Conservation (phyloP, 768 basidiomycete genomes). For the Leccinum longicurvipes region DNA sequence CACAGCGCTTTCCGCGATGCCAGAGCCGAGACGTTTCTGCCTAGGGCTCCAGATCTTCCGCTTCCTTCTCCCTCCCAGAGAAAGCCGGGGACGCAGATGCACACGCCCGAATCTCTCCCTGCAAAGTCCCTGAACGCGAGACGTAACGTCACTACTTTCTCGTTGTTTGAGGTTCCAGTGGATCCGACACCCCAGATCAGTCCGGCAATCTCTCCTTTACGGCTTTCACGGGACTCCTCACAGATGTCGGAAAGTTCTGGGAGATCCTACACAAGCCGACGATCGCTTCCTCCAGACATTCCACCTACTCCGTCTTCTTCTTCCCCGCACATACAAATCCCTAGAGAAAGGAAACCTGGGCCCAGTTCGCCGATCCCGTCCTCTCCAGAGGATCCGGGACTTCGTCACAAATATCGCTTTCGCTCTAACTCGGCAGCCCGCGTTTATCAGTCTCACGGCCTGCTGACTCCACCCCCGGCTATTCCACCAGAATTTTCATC, state of each 20-base stretch:
- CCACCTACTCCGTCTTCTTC: background rate
- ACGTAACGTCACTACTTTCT: background rate
- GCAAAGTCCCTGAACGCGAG: background rate
- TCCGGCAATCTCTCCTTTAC: background rate
- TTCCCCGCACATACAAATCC: slow-evolving; percentile 17
- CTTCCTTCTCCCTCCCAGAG: slow-evolving; percentile 13
- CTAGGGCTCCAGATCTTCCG: slow-evolving; percentile 24
- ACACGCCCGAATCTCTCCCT: background rate
- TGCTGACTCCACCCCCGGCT: slow-evolving; percentile 5
- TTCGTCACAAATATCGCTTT: slow-evolving; percentile 2
- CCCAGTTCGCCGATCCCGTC: slow-evolving; percentile 13
- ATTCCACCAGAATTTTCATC: background rate
- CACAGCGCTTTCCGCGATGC: slow-evolving; percentile 34
- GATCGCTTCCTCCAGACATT: slow-evolving; percentile 4
- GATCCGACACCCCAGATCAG: background rate
- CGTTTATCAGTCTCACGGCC: background rate
- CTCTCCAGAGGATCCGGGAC: slow-evolving; percentile 18
- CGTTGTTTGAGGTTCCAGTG: background rate
- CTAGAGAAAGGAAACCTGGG: slow-evolving; percentile 3
- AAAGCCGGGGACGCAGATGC: background rate
- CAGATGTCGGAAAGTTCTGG: slow-evolving; percentile 1
- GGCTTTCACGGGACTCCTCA: slow-evolving; percentile 3
- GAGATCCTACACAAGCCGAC: background rate
- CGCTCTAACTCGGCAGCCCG: background rate
- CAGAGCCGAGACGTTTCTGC: slow-evolving; percentile 28